Conservation (phyloP, 345 rosid genomes). For the Camelina sativa region DNA sequence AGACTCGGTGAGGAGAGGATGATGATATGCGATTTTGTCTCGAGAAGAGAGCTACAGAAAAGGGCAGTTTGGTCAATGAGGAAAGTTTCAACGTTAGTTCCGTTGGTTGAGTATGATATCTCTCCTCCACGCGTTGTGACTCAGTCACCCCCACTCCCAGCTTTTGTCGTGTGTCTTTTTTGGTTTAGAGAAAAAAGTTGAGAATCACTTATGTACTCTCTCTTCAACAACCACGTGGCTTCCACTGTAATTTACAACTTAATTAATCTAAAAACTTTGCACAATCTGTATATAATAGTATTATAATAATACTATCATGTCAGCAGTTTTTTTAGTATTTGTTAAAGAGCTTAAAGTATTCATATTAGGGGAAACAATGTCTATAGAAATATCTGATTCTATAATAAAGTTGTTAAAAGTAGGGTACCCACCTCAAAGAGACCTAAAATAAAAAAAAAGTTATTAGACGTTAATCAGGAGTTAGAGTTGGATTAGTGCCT, state of each 20-base stretch:
- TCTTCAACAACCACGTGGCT: slow-evolving; percentile 30
- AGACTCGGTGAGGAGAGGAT: not conserved
- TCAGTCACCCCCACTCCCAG: slow-evolving; percentile 25
- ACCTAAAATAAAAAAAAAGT: no score
- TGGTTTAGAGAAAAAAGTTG: slow-evolving; percentile 14
- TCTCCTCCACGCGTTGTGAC: slow-evolving; percentile 41
- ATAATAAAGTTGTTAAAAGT: no score
- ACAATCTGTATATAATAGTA: not conserved
- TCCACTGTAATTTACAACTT: slow-evolving; percentile 14
- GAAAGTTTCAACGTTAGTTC: slow-evolving; percentile 32
- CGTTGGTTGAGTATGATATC: slow-evolving; percentile 13
- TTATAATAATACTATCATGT: not conserved
- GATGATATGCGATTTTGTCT: slow-evolving; percentile 23
- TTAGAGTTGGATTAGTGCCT: no score
- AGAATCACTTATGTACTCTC: slow-evolving; percentile 27
- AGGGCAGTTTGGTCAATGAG: slow-evolving; percentile 32
- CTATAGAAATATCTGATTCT: no score
- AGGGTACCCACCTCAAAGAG: no score
- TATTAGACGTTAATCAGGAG: no score
- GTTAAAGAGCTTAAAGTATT: no score
- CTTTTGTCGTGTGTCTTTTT: slow-evolving; percentile 39
- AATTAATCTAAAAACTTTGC: not conserved
- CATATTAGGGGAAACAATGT: no score
- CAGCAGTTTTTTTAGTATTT: not conserved
- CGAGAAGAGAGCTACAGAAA: not conserved